Conservation (phyloP, 208 protist species). For the Trypanosoma avium region DNA sequence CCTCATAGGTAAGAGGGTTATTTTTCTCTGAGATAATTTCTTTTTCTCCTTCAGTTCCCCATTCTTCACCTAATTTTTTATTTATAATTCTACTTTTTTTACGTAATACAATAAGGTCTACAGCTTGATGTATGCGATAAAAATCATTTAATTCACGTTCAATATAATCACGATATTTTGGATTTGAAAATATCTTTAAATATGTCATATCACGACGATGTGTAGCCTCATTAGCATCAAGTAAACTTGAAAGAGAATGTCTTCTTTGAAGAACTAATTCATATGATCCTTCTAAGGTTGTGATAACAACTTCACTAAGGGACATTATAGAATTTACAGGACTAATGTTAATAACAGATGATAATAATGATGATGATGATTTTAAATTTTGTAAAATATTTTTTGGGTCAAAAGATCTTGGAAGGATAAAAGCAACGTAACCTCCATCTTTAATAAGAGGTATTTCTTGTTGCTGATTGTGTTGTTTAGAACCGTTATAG, state of each 20-base stretch:
- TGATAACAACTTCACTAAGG: slow-evolving; percentile 46
- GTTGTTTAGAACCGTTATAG: background rate
- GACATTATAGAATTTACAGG: slow-evolving; percentile 8
- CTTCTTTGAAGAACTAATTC: slow-evolving; percentile 49
- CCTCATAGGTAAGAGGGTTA: slow-evolving; percentile 44
- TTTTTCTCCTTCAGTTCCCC: background rate
- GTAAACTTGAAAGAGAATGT: slow-evolving; percentile 24
- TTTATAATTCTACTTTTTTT: slow-evolving; percentile 30
- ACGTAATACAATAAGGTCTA: slow-evolving; percentile 64
- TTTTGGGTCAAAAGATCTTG: slow-evolving; percentile 38
- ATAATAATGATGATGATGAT: slow-evolving; percentile 4
- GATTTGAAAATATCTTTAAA: slow-evolving; percentile 15
- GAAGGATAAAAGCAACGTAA: slow-evolving; percentile 63
- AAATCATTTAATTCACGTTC: slow-evolving; percentile 24
- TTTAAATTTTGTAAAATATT: slow-evolving; percentile 21
- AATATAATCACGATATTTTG: slow-evolving; percentile 6
- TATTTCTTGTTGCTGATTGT: background rate
- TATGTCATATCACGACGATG: slow-evolving; percentile 5
- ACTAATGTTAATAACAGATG: background rate
- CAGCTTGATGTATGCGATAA: slow-evolving; percentile 19
- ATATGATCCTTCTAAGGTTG: slow-evolving; percentile 58
- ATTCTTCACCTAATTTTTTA: no score
- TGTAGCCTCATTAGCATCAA: slow-evolving; percentile 1
- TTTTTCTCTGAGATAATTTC: no score
- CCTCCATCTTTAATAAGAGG: slow-evolving; percentile 32